phyloP scores from a whole-genome alignment of 2,329 filamentous ascomycete species.

The Myriosclerotinia scirpicola region DNA sequence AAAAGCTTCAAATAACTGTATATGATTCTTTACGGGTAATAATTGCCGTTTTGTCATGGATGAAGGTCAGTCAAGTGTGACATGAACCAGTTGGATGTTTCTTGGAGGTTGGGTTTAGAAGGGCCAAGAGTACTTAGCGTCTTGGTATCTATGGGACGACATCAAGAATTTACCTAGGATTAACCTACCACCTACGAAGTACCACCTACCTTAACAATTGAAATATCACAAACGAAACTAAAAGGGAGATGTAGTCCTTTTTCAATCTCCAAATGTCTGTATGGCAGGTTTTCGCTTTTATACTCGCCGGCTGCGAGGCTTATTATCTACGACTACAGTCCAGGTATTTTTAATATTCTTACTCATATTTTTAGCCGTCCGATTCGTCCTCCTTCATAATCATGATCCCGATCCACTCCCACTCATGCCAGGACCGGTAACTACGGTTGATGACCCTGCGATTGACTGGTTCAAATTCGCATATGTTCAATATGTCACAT shows the following conservation, averaged over 20 bases:
- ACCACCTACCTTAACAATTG: neutral
- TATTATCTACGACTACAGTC: slow-evolving; percentile 27
- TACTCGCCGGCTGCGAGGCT: slow-evolving; percentile 30
- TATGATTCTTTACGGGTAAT: too few relatives aligned
- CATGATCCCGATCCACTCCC: slow-evolving; percentile 28
- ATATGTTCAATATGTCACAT: slow-evolving; percentile 38
- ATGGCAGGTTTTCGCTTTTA: slow-evolving; percentile 33
- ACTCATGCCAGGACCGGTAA: slow-evolving; percentile 25
- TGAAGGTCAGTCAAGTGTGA: too few relatives aligned
- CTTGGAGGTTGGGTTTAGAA: too few relatives aligned
- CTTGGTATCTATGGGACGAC: slow-evolving; percentile 3
- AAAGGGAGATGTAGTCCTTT: slow-evolving; percentile 4
- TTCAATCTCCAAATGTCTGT: slow-evolving; percentile 15
- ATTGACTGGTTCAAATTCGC: slow-evolving; percentile 36
- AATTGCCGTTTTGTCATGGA: too few relatives aligned
- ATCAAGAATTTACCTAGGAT: neutral
- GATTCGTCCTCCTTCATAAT: slow-evolving; percentile 34
- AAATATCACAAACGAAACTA: neutral
- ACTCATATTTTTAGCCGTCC: slow-evolving; percentile 27
- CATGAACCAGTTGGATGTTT: too few relatives aligned
- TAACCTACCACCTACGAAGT: too few relatives aligned
- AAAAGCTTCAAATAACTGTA: too few relatives aligned
- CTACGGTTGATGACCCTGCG: slow-evolving; percentile 28
- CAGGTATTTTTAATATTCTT: slow-evolving; percentile 27
- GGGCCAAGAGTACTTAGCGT: slow-evolving; percentile 8